Evolutionary conservation across 2,329 filamentous ascomycete species (phyloP).

Genomic region (Colletotrichum limetticola): DNA sequence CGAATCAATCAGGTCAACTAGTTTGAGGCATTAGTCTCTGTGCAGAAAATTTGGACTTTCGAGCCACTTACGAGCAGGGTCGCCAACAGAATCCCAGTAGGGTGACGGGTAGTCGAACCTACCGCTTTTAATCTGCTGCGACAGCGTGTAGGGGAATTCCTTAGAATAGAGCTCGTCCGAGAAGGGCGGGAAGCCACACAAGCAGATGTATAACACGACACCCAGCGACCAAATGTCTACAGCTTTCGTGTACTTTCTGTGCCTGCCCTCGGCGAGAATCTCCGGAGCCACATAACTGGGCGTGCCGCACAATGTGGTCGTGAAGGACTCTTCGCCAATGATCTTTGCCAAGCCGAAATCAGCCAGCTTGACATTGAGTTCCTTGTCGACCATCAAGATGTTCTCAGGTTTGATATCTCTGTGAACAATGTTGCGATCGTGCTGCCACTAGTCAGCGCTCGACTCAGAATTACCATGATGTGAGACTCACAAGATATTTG

Average conservation of each 20-base stretch:
- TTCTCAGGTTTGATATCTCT: conserved; percentile 98
- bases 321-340: conserved; percentile 98
- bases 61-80: conserved; percentile 73
- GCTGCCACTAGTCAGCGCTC: conserved; percentile 65
- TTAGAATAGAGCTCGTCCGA: conserved; percentile 87
- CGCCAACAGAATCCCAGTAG: conserved; percentile 92
- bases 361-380: conserved; percentile 88
- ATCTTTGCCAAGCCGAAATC: conserved; percentile 99
- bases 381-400: conserved; percentile 87
- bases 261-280: conserved; percentile 83
- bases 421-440: conserved; percentile 96
- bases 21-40: background rate
- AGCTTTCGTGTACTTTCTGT: conserved; percentile 91
- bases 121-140: conserved; percentile 89
- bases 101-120: conserved; percentile 95
- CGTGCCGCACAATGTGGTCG: conserved; percentile 95
- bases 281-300: conserved; percentile 97
- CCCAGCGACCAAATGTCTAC: conserved; percentile 97
- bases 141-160: conserved; percentile 87
- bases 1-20: conserved; percentile 88
- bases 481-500: conserved; percentile 84
- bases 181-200: conserved; percentile 97
- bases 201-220: conserved; percentile 97
- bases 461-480: background rate
- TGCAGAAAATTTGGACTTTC: too few relatives aligned